Evolutionary conservation across 1,139 yeast species (phyloP), one percentile per base, ranked within the genome.

Genomic region (Candida glucosophila): DNA sequence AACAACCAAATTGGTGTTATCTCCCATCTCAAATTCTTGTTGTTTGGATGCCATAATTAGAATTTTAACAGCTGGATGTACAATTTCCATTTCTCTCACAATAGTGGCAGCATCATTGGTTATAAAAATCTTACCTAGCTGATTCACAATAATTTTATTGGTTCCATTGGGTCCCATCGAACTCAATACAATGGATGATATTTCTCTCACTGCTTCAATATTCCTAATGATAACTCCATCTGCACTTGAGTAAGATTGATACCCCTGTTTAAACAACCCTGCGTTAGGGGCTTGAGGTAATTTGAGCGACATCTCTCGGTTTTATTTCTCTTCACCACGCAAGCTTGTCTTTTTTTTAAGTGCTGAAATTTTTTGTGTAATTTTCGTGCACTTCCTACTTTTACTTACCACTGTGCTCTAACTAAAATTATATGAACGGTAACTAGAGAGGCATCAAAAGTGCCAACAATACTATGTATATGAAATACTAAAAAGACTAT

Each of bases 141-240:
- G 54, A 58, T 90, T 90, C 31, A 88, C 95, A 44, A 90, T 79
- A 51, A 92, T 86, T 68, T 90, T 90, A 56, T 88, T 90, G 46
- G 96, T 73, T 27, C 98, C 98, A 55, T 93, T 82, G 33, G 98
- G 98, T 5, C 98, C 98, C 67, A 90, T 82, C 6, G 96, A 85
- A 4, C 97, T 86, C 35, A 88, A 70, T 37, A 92, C 82, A 73
- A 90, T 86, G 29, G 78, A 73, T 32, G 95, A 75, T 53, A 92
- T 82, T 53, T 90, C 97, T 44, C 95, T 73, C 29, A 92, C 90
- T 2, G 98, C 98, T 43, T 81, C 83, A 40, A 90, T 85, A 49
- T 92, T 90, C 47, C 95, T 73, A 41, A 73, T 71, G 32, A 90
- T 85, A 22, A 95, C 97, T 29, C 98, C 98, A 58, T 92, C 98